phyloP scores from a whole-genome alignment of 257 asterid species.

The Nicotiana tomentosiformis region DNA sequence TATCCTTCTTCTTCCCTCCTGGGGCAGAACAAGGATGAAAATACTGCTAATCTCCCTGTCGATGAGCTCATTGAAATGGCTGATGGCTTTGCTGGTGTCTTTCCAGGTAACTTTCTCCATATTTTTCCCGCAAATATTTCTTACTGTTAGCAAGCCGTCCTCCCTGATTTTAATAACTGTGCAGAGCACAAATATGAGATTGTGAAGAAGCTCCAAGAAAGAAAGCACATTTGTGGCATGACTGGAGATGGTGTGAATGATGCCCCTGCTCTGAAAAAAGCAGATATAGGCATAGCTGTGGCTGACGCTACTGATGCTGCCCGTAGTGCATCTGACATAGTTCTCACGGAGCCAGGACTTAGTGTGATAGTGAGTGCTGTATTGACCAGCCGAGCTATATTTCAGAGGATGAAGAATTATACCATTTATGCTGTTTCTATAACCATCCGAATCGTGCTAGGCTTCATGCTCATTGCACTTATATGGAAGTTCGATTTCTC shows the following conservation, averaged over 20 bases:
- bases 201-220: conserved; percentile 40
- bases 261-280: conserved; percentile 42
- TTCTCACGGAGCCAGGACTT: conserved; percentile 37
- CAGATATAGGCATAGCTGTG: conserved; percentile 51
- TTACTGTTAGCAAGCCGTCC: background rate
- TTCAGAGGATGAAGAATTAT: conserved; percentile 52
- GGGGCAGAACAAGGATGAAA: conserved; percentile 37
- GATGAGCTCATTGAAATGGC: conserved; percentile 49
- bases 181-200: conserved; percentile 47
- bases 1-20: conserved; percentile 48
- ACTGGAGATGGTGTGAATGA: conserved; percentile 55
- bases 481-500: conserved; percentile 60
- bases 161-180: background rate
- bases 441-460: conserved; percentile 43
- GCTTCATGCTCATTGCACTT: conserved; percentile 50
- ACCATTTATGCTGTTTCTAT: conserved; percentile 53
- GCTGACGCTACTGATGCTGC: conserved; percentile 55
- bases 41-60: conserved; percentile 31
- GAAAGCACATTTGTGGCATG: conserved; percentile 49
- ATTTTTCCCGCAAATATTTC: background rate
- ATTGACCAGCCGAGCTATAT: conserved; percentile 41
- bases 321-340: conserved; percentile 45
- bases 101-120: conserved; percentile 29
- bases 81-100: conserved; percentile 50
- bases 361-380: conserved; percentile 47